Conservation (phyloP, 2,329 filamentous ascomycete genomes). For the Neobulgaria alba region DNA sequence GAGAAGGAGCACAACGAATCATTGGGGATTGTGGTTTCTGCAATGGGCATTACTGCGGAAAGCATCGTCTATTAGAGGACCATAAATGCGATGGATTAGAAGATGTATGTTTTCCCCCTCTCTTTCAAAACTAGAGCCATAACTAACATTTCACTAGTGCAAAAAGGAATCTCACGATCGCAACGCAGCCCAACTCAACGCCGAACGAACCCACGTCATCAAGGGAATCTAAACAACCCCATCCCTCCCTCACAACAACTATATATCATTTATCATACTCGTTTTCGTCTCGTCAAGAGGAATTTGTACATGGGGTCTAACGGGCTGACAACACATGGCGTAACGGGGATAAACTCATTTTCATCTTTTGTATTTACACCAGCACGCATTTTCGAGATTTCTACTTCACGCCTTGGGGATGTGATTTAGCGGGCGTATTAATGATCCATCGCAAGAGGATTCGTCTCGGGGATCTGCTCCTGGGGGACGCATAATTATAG, state of each 20-base stretch:
- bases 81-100: slow-evolving; percentile 90
- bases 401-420: too few species aligned
- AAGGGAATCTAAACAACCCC: slow-evolving; percentile 68
- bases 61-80: slow-evolving; percentile 87
- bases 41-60: slow-evolving; percentile 86
- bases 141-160: slow-evolving; percentile 49
- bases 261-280: too few species aligned
- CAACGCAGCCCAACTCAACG: slow-evolving; percentile 86
- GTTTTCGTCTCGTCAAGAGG: too few species aligned
- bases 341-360: too few species aligned
- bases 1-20: slow-evolving; percentile 78
- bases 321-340: too few species aligned
- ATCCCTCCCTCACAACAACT: too few species aligned
- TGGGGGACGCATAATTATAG: too few species aligned
- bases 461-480: too few species aligned
- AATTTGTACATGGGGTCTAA: too few species aligned
- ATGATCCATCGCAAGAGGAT: too few species aligned
- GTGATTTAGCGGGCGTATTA: slow-evolving; percentile 14
- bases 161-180: slow-evolving; percentile 95
- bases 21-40: slow-evolving; percentile 96
- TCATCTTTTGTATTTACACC: too few species aligned
- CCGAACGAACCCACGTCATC: slow-evolving; percentile 88
- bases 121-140: neutral
- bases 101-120: slow-evolving; percentile 50
- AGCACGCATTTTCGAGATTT: too few species aligned